A percentile compares a stretch with the other conserved stretches of the same genome.
phyloP scores from a whole-genome alignment of 768 basidiomycete genomes.

The Rhodosporidiobolus sp. region DNA sequence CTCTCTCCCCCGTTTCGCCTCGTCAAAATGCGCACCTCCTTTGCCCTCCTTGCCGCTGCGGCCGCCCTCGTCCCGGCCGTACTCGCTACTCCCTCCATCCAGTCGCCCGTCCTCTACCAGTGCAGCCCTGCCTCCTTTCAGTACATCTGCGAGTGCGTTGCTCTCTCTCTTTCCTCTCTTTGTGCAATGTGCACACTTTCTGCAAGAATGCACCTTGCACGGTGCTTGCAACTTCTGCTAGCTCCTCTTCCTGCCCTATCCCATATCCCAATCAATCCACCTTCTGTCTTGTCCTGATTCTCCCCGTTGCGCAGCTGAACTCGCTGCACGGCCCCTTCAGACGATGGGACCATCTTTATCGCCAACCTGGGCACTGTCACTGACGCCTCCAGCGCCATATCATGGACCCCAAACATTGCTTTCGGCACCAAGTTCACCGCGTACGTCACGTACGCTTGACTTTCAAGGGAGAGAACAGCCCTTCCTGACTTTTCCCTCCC shows the following conservation, averaged over 20 bases:
- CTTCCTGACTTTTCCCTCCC: too few species aligned
- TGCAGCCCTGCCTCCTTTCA: background rate
- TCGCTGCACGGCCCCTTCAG: background rate
- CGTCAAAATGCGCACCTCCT: background rate
- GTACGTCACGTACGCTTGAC: conserved; percentile 1
- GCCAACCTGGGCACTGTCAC: background rate
- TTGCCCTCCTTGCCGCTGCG: background rate
- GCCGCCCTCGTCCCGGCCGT: background rate
- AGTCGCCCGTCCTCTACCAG: background rate
- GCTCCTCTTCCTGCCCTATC: too few species aligned
- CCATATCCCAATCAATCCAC: background rate
- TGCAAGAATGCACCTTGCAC: too few species aligned
- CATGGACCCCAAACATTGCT: background rate
- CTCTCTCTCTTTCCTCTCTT: too few species aligned
- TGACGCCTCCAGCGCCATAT: background rate
- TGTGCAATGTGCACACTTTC: too few species aligned
- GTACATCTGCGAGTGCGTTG: background rate
- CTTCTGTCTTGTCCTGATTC: background rate
- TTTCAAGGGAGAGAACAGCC: too few species aligned
- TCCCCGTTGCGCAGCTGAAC: background rate
- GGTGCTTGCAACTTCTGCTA: too few species aligned
- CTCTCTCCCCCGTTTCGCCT: background rate
- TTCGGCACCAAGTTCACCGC: conserved; percentile 1
- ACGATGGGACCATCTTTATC: background rate
- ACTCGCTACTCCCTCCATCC: background rate